These are phyloP conservation scores for Verticillium isaacii DNA, from an alignment of 2,329 filamentous ascomycete genomes.

Conservation along the genomic window DNA sequence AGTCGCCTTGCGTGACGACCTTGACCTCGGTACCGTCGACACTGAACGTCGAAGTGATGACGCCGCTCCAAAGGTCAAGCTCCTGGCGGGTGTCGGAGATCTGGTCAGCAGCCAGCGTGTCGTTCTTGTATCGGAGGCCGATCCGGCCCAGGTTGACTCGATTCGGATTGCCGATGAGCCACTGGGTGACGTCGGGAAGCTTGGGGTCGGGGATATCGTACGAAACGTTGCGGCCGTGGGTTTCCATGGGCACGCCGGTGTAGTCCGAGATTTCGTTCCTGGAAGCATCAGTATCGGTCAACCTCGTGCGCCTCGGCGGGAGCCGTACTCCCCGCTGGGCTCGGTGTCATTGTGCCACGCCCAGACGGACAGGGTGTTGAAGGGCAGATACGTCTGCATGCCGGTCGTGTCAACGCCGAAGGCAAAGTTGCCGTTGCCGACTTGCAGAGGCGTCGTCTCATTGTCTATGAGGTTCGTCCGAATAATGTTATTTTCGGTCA, in stretches of 20 bases:
- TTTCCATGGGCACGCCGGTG: constrained; percentile 23
- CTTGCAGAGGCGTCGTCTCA: constrained; percentile 45
- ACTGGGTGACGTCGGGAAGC: constrained; percentile 37
- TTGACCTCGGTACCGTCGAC: constrained; percentile 23
- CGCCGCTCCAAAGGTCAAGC: constrained; percentile 30
- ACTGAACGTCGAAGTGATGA: constrained; percentile 31
- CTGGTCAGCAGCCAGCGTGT: constrained; percentile 20
- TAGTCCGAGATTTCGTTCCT: constrained; percentile 25
- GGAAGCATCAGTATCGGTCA: not conserved
- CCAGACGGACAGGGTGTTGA: constrained; percentile 40
- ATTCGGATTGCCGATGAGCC: constrained; percentile 46
- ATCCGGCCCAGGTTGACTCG: constrained; percentile 38
- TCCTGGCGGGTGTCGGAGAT: constrained; percentile 26
- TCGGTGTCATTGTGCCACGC: constrained; percentile 43
- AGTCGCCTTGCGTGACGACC: constrained; percentile 31
- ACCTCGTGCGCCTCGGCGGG: not conserved
- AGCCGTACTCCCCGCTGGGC: constrained; percentile 21
- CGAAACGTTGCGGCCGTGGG: constrained; percentile 30
- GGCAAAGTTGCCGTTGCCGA: constrained; percentile 44
- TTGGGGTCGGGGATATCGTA: constrained; percentile 31
- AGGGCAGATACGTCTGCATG: constrained; percentile 39
- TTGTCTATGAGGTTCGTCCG: constrained; percentile 17
- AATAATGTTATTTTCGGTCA: constrained; percentile 16
- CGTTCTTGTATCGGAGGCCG: constrained; percentile 29
- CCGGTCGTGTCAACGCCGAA: constrained; percentile 43